phyloP scores from a whole-genome alignment of 768 basidiomycete genomes.

The Naganishia kalamii region DNA sequence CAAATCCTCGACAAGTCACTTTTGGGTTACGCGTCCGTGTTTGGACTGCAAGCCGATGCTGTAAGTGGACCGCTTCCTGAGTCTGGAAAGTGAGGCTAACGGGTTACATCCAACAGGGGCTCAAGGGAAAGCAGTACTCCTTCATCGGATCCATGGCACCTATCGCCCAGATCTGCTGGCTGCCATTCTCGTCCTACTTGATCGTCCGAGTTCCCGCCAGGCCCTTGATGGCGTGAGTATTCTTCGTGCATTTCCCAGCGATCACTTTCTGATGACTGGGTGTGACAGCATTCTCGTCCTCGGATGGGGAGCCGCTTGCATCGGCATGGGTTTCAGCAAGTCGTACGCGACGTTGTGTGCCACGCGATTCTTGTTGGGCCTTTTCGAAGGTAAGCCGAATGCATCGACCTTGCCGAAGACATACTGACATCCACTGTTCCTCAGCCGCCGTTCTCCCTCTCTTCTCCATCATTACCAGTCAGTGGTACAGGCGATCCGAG shows the following conservation, averaged over 20 bases:
- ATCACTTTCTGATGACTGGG: too few species aligned
- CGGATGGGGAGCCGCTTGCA: conserved; percentile 34
- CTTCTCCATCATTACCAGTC: conserved; percentile 45
- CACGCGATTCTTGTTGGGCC: conserved; percentile 46
- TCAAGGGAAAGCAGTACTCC: conserved; percentile 29
- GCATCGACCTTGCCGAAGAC: too few species aligned
- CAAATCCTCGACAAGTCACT: conserved; percentile 41
- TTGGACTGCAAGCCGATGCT: conserved; percentile 33
- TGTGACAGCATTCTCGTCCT: conserved; percentile 28
- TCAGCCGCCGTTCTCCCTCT: conserved; percentile 42
- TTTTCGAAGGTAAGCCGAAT: conserved; percentile 35
- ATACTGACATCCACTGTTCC: not conserved
- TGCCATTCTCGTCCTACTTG: conserved; percentile 43
- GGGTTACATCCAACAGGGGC: not conserved
- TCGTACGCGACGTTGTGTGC: conserved; percentile 35
- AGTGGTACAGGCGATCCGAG: conserved; percentile 52
- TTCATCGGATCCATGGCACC: conserved; percentile 33
- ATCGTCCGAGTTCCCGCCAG: conserved; percentile 37
- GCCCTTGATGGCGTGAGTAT: conserved; percentile 33
- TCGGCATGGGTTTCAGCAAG: conserved; percentile 37
- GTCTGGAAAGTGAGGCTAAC: not conserved
- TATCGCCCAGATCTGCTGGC: conserved; percentile 43
- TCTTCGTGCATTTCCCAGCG: too few species aligned
- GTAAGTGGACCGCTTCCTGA: not conserved
- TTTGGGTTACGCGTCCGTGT: conserved; percentile 18